These are phyloP conservation scores for Pascua sp. DNA, from an alignment of 1,284 basidiomycete genomes.

Conservation along the genomic window DNA sequence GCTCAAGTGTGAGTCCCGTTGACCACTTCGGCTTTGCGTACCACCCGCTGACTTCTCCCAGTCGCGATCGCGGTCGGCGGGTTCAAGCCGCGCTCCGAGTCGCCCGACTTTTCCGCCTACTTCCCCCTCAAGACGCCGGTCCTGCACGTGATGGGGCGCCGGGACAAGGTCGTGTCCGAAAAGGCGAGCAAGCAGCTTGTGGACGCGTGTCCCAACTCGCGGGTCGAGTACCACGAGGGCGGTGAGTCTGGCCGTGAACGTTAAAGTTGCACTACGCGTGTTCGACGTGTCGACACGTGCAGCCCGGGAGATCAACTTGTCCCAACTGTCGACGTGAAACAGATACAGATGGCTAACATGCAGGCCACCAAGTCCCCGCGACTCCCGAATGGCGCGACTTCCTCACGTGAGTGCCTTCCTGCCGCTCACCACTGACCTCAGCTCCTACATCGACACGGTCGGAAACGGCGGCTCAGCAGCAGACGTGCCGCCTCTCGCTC, in stretches of 20 bases:
- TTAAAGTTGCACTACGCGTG: no score
- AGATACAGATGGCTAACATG: no score
- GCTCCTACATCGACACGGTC: no score
- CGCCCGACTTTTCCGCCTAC: constrained; percentile 53
- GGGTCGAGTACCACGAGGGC: constrained; percentile 46
- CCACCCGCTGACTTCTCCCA: constrained; percentile 11
- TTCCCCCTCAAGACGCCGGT: constrained; percentile 53
- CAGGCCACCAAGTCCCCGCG: no score
- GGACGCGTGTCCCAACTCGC: constrained; percentile 54
- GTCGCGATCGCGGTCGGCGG: constrained; percentile 57
- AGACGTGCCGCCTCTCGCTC: no score
- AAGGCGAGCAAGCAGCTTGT: constrained; percentile 66
- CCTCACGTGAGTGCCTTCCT: no score
- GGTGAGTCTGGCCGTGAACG: constrained; percentile 25
- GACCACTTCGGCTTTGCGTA: not conserved
- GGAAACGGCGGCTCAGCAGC: no score
- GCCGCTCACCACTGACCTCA: no score
- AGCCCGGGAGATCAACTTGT: no score
- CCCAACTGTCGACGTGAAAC: no score
- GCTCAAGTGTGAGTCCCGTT: constrained; percentile 55
- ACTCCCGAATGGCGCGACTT: no score
- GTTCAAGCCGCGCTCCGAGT: constrained; percentile 36
- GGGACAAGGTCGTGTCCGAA: constrained; percentile 72
- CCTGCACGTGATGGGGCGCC: constrained; percentile 73
- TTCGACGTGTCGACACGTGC: no score